phyloP scores from a whole-genome alignment of 352 stramenopile species.

The Albugo laibachii region DNA sequence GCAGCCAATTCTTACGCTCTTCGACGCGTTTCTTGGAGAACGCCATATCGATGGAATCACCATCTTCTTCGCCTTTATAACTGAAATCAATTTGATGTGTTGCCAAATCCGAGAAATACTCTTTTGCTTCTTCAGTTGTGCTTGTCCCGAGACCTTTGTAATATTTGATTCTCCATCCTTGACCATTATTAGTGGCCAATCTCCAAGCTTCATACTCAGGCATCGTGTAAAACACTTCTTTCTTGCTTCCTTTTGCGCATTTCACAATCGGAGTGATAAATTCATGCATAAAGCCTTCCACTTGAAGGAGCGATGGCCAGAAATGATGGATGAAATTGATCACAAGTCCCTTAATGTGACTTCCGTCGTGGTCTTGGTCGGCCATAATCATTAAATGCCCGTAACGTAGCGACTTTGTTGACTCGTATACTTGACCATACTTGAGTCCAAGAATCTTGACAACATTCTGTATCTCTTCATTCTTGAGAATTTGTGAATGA shows the following conservation, averaged over 20 bases:
- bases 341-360: slow-evolving; percentile 97
- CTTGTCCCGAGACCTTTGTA: slow-evolving; percentile 99
- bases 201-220: slow-evolving; percentile 92
- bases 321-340: slow-evolving; percentile 98
- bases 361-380: slow-evolving; percentile 98
- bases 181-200: slow-evolving; percentile 67
- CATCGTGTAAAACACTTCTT: slow-evolving; percentile 92
- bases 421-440: slow-evolving; percentile 87
- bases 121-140: slow-evolving; percentile 89
- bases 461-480: slow-evolving; percentile 94
- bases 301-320: slow-evolving; percentile 90
- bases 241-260: slow-evolving; percentile 75
- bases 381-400: slow-evolving; percentile 98
- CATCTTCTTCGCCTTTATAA: slow-evolving; percentile 78
- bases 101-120: slow-evolving; percentile 92
- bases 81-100: slow-evolving; percentile 87
- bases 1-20: slow-evolving; percentile 93
- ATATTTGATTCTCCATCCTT: slow-evolving; percentile 95
- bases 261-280: slow-evolving; percentile 98
- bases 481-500: slow-evolving; percentile 90
- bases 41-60: slow-evolving; percentile 91
- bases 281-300: slow-evolving; percentile 82
- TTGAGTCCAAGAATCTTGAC: slow-evolving; percentile 94
- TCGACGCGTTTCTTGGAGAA: slow-evolving; percentile 94
- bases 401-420: slow-evolving; percentile 82